phyloP scores from a whole-genome alignment of 306 rosid species.

The Quercus agrifolia region DNA sequence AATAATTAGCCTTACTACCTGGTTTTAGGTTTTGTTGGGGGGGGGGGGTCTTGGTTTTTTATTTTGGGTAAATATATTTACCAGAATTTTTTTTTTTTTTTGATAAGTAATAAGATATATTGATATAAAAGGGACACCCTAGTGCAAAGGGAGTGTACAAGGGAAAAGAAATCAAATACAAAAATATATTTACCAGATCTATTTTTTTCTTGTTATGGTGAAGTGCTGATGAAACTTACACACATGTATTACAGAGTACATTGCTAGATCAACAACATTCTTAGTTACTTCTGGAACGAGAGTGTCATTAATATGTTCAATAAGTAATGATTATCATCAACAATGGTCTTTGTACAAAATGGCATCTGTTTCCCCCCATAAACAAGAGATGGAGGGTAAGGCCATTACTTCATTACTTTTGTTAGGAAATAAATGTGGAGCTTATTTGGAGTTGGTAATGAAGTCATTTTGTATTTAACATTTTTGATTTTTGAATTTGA shows the following conservation, averaged over 20 bases:
- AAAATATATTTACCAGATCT: background rate
- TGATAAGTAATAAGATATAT: no score
- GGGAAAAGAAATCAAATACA: no score
- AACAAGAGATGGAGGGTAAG: background rate
- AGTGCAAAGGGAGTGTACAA: no score
- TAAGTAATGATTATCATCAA: background rate
- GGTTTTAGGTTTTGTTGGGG: background rate
- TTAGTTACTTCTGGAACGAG: no score
- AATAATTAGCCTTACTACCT: background rate
- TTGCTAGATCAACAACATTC: no score
- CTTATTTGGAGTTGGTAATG: background rate
- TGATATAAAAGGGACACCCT: no score
- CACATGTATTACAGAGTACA: background rate
- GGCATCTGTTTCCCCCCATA: background rate
- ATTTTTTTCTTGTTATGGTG: background rate
- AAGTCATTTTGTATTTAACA: background rate
- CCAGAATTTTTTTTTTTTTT: background rate
- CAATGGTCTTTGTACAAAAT: background rate
- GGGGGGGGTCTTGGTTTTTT: background rate
- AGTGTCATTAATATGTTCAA: no score
- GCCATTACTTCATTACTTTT: background rate
- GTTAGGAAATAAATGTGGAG: background rate
- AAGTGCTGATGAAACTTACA: background rate
- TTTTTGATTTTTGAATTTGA: background rate
- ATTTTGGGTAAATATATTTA: background rate